Percentiles rank a stretch among this genome's conserved stretches.
Conservation (phyloP, 495 filamentous ascomycete species). For the Antarctomyces pellizariae region DNA sequence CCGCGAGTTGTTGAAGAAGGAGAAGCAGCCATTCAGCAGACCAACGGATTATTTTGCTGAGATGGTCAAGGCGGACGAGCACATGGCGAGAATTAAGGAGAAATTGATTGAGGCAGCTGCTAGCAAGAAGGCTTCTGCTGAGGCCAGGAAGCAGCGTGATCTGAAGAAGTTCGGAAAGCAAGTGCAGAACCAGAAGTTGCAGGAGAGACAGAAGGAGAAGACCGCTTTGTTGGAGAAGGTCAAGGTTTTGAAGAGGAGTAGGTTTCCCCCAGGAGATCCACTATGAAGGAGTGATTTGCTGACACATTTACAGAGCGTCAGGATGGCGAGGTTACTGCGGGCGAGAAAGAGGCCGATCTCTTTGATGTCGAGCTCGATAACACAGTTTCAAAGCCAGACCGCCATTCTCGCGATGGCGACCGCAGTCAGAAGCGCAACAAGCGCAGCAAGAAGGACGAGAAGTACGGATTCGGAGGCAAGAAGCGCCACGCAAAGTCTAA, state of each 20-base stretch:
- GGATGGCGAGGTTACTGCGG: conserved; percentile 30
- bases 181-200: conserved; percentile 87
- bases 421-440: conserved; percentile 31
- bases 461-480: conserved; percentile 88
- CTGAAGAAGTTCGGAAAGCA: conserved; percentile 98
- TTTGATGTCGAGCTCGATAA: conserved; percentile 90
- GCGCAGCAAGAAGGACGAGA: conserved; percentile 76
- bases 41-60: conserved; percentile 93
- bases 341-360: conserved; percentile 58
- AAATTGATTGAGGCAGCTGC: conserved; percentile 86
- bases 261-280: conserved; percentile 8
- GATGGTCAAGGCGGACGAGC: conserved; percentile 95
- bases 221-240: conserved; percentile 84
- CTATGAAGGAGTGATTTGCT: neutral
- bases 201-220: conserved; percentile 81
- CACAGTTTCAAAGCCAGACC: conserved; percentile 23
- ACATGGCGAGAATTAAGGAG: conserved; percentile 87
- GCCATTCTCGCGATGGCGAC: too few relatives aligned
- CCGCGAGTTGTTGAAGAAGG: conserved; percentile 49
- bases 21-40: conserved; percentile 63
- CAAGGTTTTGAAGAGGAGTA: conserved; percentile 79
- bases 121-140: conserved; percentile 70
- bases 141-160: conserved; percentile 79
- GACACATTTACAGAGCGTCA: conserved; percentile 45
- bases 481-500: conserved; percentile 74